A percentile compares a stretch with the other conserved stretches of the same genome.
Conservation (phyloP, 2,329 filamentous ascomycete species). For the Lachnellula willkommii region DNA sequence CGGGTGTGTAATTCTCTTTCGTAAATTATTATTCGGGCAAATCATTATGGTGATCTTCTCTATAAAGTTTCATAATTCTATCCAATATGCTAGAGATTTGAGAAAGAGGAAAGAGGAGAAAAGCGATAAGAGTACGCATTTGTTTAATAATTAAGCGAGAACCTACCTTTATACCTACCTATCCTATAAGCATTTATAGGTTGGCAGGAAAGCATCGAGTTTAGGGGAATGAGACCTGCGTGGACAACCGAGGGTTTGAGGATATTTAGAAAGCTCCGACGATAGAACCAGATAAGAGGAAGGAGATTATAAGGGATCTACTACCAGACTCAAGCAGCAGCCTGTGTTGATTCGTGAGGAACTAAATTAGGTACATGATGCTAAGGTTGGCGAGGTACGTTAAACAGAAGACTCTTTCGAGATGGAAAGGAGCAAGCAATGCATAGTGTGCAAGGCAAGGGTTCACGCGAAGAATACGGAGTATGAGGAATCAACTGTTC, state of each 20-base stretch:
- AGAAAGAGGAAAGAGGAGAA: too few relatives aligned
- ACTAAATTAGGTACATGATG: too few relatives aligned
- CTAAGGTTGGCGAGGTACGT: conserved; percentile 20
- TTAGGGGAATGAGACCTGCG: conserved; percentile 23
- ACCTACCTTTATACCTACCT: conserved; percentile 14
- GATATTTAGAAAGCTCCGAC: too few relatives aligned
- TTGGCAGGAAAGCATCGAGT: conserved; percentile 30
- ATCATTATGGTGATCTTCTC: too few relatives aligned
- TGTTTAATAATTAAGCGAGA: conserved; percentile 10
- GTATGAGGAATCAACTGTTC: conserved; percentile 2
- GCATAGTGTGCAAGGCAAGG: conserved; percentile 1
- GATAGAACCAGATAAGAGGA: too few relatives aligned
- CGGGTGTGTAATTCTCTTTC: neutral
- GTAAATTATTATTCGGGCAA: too few relatives aligned
- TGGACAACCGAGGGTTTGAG: conserved; percentile 23
- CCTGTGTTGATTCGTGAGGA: too few relatives aligned
- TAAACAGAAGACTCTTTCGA: neutral
- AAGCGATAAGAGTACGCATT: too few relatives aligned
- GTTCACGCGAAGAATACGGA: neutral
- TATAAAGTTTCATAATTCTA: too few relatives aligned
- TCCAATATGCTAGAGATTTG: too few relatives aligned
- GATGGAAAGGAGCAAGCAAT: neutral
- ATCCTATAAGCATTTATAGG: conserved; percentile 24
- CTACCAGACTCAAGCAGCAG: too few relatives aligned
- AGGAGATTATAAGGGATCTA: too few relatives aligned